phyloP scores from a whole-genome alignment of 2,329 filamentous ascomycete species.

The Fusarium pseudocircinatum region DNA sequence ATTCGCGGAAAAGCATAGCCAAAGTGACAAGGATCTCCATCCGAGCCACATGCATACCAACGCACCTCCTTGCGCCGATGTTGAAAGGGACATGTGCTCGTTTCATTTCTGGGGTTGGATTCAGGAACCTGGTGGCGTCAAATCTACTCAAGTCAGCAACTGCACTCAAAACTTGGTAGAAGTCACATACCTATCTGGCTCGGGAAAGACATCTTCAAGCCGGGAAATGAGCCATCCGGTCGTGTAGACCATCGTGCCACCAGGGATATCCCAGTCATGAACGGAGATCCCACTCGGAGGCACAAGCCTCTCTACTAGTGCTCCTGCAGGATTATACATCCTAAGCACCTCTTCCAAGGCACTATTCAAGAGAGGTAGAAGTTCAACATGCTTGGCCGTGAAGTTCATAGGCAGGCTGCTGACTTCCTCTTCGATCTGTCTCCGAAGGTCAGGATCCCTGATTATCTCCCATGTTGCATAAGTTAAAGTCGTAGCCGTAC shows the following conservation, averaged over 20 bases:
- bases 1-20: neutral
- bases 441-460: neutral
- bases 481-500: constrained; percentile 1
- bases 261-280: neutral
- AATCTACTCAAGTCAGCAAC: neutral
- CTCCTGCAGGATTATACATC: constrained; percentile 2
- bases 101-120: neutral
- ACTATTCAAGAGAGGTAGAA: neutral
- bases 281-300: neutral
- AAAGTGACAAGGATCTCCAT: constrained; percentile 1
- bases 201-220: neutral
- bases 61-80: neutral
- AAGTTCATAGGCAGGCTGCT: neutral
- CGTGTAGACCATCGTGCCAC: constrained; percentile 3
- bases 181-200: neutral
- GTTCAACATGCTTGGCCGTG: neutral
- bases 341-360: neutral
- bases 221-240: constrained; percentile 11
- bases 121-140: neutral
- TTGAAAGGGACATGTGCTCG: constrained; percentile 8
- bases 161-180: rapidly evolving
- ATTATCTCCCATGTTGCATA: constrained; percentile 12
- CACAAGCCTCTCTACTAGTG: neutral
- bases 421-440: neutral
- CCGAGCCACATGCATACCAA: constrained; percentile 6